Evolutionary conservation across 140 eudicot species (phyloP), one percentile per base, ranked within the genome.

Genomic region (Senecio squalidus): DNA sequence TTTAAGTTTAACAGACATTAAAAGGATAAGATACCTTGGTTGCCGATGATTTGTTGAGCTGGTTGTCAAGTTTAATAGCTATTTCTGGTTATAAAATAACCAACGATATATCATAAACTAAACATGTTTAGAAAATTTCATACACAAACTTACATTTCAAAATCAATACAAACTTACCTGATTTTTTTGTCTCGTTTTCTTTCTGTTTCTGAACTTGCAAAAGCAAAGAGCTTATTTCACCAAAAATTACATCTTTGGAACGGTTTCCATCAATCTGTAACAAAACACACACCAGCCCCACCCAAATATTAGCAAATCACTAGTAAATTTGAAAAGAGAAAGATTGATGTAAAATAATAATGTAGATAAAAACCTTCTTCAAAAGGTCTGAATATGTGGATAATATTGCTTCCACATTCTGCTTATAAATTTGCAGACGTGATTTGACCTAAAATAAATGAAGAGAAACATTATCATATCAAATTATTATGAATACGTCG

Each of bases 221-320:
- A 64, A 93, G 63, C 67, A 80, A 48, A 48, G 89, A 63, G 16
- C 66, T 71, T 67, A 93, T 78, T 39, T 93, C 96, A 43, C 64
- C 61, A 73, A 88, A 93, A 21, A 88, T 58, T 33, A 66, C 78
- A 60, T 84, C 94, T 76, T 93, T 88, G 5, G 94, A 48, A 53
- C 88, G 93, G 74, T 84, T 88, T 28, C 99, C 96, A 74, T 93
- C 87, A 21, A 93, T 66, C 99, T 93, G 74, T 61, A 53, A 77
- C 26, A 57, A 29, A 44, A 50, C 51, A 14, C 51, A 67, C 16
- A 16, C 22, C 43, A 34, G 61, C 52, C 16, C 39, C 47, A 44
- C 56, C 31, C 39, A 23, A 38, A 28, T 1, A 55, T 43, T 29
- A 48, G 44, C 14, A 29, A 66, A 50, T 29, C 52, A 40, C 17